These are phyloP conservation scores for Cordyceps tenuipes DNA, from an alignment of 2,329 filamentous ascomycete species.

Conservation along the genomic window DNA sequence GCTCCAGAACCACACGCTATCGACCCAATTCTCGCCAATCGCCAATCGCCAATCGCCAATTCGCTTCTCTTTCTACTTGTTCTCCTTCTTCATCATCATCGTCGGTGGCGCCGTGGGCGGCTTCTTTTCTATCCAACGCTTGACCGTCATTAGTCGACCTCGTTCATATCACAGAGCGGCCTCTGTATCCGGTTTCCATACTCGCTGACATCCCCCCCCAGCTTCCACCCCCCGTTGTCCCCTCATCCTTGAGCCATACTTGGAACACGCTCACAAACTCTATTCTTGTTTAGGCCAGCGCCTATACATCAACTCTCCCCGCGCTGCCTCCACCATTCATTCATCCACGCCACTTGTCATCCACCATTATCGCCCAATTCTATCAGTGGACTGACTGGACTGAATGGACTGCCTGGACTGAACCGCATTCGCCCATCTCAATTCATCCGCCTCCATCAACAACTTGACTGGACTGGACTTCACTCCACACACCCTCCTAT, in stretches of 20 bases:
- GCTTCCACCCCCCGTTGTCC: not conserved
- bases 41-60: not conserved
- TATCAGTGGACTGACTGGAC: not conserved
- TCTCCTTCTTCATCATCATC: not conserved
- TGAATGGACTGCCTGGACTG: not conserved
- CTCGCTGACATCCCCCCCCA: not conserved
- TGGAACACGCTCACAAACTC: not conserved
- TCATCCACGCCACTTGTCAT: not conserved
- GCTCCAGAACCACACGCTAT: not conserved
- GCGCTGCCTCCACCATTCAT: not conserved
- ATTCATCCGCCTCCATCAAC: not conserved
- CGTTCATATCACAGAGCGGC: not conserved
- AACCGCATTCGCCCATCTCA: not conserved
- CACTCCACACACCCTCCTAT: not conserved
- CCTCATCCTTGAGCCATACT: not conserved
- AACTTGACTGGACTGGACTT: not conserved
- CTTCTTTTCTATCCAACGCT: not conserved
- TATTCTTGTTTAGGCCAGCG: conserved; percentile 1
- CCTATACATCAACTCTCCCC: not conserved
- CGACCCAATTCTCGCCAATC: not conserved
- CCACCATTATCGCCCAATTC: not conserved
- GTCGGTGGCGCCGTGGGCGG: not conserved
- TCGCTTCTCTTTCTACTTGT: not conserved
- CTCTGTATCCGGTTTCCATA: not conserved
- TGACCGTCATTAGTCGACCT: not conserved